Base-by-base conservation (phyloP, 805 yeast species). In the Myxozyma udenii region DNA sequence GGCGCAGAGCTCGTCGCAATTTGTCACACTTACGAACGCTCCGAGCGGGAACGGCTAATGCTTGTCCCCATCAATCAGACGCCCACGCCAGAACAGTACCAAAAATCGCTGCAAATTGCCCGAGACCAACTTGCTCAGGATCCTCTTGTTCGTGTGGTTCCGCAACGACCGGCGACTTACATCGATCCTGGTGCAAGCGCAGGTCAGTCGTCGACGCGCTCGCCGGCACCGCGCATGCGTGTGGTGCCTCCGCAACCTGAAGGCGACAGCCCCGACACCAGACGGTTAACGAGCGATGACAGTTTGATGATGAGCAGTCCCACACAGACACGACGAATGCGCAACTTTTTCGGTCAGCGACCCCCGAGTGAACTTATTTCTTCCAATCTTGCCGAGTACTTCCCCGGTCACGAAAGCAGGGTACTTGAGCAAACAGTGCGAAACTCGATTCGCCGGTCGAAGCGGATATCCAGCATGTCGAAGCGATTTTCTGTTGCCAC, bases 341-440 rank as follows among this genome's bases (percentile, higher is more conserved):
- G 79, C 50, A 74, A 72, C 49, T 77, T 86, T 53, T 83, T 84
- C 67, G 95, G 95, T 22, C 96, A 87, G 67, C 76, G 98, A 63
- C 98, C 98, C 4, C 90, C 98, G 0, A 83, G 93, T 53, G 95
- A 88, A 64, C 77, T 90, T 61, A 93, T 91, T 55, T 87, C 97
- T 1, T 82, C 90, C 1, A 88, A 91, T 64, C 72, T 91, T 58
- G 84, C 89, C 1, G 95, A 90, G 57, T 91, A 87, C 67, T 93
- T 93, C 74, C 98, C 98, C 0, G 84, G 83, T 36, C 83, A 95
- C 0, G 83, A 80, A 22, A 78, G 81, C 46, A 74, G 77, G 41
- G 84, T 84, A 51, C 75, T 93, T 56, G 85, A 85, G 55, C 82
- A 84, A 50, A 90, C 96, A 1, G 78, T 90, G 41, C 72, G 95